These are phyloP conservation scores for Vitis hybrid DNA, from an alignment of 177 flowering plant genomes.

Conservation along the genomic window DNA sequence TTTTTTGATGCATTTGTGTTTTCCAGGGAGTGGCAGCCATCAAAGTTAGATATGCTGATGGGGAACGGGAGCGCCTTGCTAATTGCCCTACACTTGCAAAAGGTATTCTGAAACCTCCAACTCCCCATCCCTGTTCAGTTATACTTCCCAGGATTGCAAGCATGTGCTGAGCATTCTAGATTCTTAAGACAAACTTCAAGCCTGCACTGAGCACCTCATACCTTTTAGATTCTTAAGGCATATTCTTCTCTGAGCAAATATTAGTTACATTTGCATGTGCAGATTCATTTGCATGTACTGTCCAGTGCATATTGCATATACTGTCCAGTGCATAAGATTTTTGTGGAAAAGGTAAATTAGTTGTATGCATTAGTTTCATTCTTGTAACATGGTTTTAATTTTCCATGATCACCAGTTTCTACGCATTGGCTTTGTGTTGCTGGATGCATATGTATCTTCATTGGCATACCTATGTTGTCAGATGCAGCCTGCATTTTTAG, in stretches of 20 bases:
- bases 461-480: slow-evolving; percentile 1
- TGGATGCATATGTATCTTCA: background rate
- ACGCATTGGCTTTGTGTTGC: background rate
- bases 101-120: background rate
- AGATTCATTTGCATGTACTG: too few relatives aligned
- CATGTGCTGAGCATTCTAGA: background rate
- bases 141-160: background rate
- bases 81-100: slow-evolving; percentile 4
- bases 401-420: background rate
- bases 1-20: background rate
- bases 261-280: too few relatives aligned
- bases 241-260: too few relatives aligned
- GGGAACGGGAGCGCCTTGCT: slow-evolving; percentile 53
- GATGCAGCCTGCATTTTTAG: background rate
- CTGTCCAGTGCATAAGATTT: too few relatives aligned
- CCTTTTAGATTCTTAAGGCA: too few relatives aligned
- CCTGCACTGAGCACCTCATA: too few relatives aligned
- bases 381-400: background rate
- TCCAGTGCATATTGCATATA: too few relatives aligned
- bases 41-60: slow-evolving; percentile 55
- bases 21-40: slow-evolving; percentile 38
- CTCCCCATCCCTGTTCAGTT: too few relatives aligned
- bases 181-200: too few relatives aligned
- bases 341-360: too few relatives aligned
- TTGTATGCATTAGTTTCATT: background rate